Evolutionary conservation across 345 rosid genomes (phyloP), one percentile per base, ranked within the genome.

Genomic region (Acer campestre): DNA sequence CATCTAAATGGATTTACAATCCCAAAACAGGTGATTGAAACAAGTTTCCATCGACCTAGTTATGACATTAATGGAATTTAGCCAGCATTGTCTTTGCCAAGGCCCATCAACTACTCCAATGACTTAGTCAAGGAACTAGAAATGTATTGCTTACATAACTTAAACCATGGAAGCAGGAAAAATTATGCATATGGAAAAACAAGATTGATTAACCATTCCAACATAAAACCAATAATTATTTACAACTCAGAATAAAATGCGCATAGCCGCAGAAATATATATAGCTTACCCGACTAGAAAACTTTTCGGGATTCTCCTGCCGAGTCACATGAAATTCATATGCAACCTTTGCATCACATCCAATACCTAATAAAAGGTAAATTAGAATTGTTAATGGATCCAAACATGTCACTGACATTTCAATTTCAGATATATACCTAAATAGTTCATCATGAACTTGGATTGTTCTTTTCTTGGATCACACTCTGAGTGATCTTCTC

Each of bases 281-380:
- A 63, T 70, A 22, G 29, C 62, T 46, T 86, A 93, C 97, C 95
- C 87, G 92, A 84, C 89, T 93, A 80, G 86, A 86, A 79, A 93
- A 93, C 84, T 93, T 93, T 80, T 89, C 86, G 42, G 97, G 97
- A 77, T 89, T 89, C 85, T 93, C 97, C 82, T 89, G 90, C 80
- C 97, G 88, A 56, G 86, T 87, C 81, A 87, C 73, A 51, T 93
- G 97, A 84, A 93, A 91, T 59, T 93, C 95, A 83, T 91, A 88
- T 14, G 97, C 97, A 78, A 93, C 92, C 87, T 93, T 93, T 5
- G 97, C 97, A 84, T 93, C 97, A 68, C 97, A 93, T 62, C 97
- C 97, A 77, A 93, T 87, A 79, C 97, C 97, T 93, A 68, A 1
- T 29, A 80, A 66, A 79, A 78, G 48, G 11, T 44, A 68, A 84